These are phyloP conservation scores for Echites panduratus DNA, from an alignment of 257 asterid genomes.

Conservation along the genomic window DNA sequence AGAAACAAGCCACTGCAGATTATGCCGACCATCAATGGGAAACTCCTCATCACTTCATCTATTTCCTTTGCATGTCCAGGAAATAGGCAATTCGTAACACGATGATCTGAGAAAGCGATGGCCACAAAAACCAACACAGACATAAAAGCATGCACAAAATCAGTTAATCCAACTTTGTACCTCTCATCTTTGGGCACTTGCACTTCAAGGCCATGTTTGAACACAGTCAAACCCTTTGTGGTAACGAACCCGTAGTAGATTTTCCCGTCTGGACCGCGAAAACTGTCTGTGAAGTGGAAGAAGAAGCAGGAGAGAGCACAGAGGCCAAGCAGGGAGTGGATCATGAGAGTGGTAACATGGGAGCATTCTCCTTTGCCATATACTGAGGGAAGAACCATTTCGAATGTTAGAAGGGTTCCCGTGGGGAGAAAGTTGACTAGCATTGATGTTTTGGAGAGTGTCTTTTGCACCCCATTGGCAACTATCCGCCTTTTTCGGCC, in stretches of 20 bases:
- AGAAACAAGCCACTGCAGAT: constrained; percentile 81
- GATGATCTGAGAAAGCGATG: constrained; percentile 73
- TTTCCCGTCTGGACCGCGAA: constrained; percentile 70
- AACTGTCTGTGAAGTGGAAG: constrained; percentile 93
- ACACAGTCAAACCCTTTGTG: constrained; percentile 59
- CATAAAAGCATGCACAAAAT: constrained; percentile 81
- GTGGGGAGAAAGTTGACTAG: constrained; percentile 88
- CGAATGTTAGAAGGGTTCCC: constrained; percentile 87
- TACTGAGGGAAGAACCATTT: constrained; percentile 82
- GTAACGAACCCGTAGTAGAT: constrained; percentile 81
- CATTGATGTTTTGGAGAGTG: constrained; percentile 71
- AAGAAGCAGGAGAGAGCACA: constrained; percentile 82
- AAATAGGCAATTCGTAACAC: constrained; percentile 72
- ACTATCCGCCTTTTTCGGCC: constrained; percentile 50
- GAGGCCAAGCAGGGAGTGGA: constrained; percentile 45
- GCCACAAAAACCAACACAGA: constrained; percentile 72
- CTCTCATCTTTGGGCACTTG: constrained; percentile 64
- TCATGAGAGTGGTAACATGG: constrained; percentile 56
- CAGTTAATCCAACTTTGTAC: constrained; percentile 55
- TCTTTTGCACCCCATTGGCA: constrained; percentile 81
- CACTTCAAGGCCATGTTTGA: constrained; percentile 61
- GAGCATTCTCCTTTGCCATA: constrained; percentile 64
- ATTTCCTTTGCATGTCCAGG: constrained; percentile 72
- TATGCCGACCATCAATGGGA: constrained; percentile 83
- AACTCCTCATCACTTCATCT: constrained; percentile 84